Evolutionary conservation across 2,329 filamentous ascomycete species (phyloP).

Genomic region (Emericellopsis atlantica): DNA sequence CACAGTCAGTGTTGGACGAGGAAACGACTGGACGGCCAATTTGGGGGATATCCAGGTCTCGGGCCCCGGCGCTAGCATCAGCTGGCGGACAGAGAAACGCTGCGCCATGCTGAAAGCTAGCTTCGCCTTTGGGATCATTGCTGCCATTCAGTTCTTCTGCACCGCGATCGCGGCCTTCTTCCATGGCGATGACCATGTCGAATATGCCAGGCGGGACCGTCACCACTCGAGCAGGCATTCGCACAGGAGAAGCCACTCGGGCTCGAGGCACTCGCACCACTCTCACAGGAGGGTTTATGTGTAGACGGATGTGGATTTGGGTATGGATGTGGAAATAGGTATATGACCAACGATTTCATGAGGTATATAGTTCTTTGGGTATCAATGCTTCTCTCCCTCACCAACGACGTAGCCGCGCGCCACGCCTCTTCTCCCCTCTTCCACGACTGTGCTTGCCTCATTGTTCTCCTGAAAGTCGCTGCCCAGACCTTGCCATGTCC

Average conservation of each 20-base stretch:
- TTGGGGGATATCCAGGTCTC: conserved; percentile 49
- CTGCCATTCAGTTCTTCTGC: conserved; percentile 66
- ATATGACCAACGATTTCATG: not conserved
- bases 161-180: conserved; percentile 59
- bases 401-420: conserved; percentile 80
- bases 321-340: not conserved
- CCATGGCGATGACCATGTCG: conserved; percentile 33
- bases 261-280: conserved; percentile 28
- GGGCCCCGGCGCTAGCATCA: conserved; percentile 34
- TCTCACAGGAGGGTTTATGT: conserved; percentile 40
- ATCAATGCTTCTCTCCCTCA: conserved; percentile 27
- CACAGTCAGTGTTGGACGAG: conserved; percentile 39
- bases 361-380: not conserved
- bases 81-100: conserved; percentile 50
- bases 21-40: conserved; percentile 37
- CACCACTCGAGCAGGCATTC: conserved; percentile 25
- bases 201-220: conserved; percentile 12
- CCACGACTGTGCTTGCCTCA: conserved; percentile 54
- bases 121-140: conserved; percentile 87
- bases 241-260: conserved; percentile 19
- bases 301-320: conserved; percentile 10
- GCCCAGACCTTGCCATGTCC: conserved; percentile 86
- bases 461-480: conserved; percentile 55
- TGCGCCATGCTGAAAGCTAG: conserved; percentile 87
- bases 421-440: conserved; percentile 78